Conservation (phyloP, 306 rosid species). For the Arachis hypogaea region DNA sequence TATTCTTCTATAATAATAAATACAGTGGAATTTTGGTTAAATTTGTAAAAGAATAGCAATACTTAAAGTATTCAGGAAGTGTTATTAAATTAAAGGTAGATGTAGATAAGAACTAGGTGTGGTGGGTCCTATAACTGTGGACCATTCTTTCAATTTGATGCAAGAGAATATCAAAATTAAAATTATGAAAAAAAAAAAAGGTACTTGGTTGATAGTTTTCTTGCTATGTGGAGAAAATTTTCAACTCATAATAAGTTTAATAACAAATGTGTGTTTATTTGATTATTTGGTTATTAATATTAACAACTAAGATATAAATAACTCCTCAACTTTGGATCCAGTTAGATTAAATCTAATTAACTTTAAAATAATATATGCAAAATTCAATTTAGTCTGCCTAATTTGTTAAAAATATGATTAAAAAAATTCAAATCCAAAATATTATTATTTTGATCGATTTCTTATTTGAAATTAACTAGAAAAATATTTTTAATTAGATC, state of each 20-base stretch:
- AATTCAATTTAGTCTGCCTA: no score
- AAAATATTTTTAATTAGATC: no score
- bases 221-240: no score
- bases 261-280: no score
- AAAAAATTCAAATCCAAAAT: no score
- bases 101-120: neutral
- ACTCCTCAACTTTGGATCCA: no score
- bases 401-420: no score
- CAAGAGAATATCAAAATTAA: neutral
- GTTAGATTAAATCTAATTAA: no score
- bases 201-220: neutral
- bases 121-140: slow-evolving; percentile 9
- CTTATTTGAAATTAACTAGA: no score
- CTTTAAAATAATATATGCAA: no score
- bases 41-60: slow-evolving; percentile 14
- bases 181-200: neutral
- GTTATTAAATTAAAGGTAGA: neutral
- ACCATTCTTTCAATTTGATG: neutral
- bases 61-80: neutral
- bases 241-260: neutral
- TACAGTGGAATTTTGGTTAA: slow-evolving; percentile 20
- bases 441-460: no score
- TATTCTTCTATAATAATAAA: no score
- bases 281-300: neutral
- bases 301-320: neutral